These are phyloP conservation scores for Hydrangea macrophylla DNA, from an alignment of 148 eudicot genomes.

Conservation along the genomic window DNA sequence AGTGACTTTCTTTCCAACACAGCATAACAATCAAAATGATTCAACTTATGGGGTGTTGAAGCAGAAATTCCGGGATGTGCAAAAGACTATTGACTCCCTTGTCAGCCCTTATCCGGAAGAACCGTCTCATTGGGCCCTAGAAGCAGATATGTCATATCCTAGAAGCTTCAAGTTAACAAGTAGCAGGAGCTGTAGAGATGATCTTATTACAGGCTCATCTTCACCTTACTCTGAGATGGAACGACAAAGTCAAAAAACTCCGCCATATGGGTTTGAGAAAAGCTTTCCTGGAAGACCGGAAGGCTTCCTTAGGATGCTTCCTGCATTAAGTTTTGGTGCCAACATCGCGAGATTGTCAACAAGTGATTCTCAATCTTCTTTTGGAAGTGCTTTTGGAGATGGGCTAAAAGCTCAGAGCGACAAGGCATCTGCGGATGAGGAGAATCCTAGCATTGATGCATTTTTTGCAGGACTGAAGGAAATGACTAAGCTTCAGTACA, in stretches of 20 bases:
- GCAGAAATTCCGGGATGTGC: slow-evolving; percentile 52
- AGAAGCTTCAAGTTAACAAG: slow-evolving; percentile 42
- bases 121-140: slow-evolving; percentile 32
- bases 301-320: slow-evolving; percentile 42
- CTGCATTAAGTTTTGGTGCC: slow-evolving; percentile 47
- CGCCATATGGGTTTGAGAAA: slow-evolving; percentile 56
- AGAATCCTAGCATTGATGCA: slow-evolving; percentile 63
- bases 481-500: slow-evolving; percentile 76
- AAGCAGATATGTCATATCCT: slow-evolving; percentile 33
- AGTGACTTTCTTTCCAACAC: too few relatives aligned
- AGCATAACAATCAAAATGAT: slow-evolving; percentile 36
- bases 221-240: slow-evolving; percentile 34
- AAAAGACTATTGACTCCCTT: slow-evolving; percentile 55
- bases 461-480: slow-evolving; percentile 87
- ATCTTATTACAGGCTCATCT: slow-evolving; percentile 34
- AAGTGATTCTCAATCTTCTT: slow-evolving; percentile 67
- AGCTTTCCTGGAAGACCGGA: slow-evolving; percentile 66
- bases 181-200: slow-evolving; percentile 43
- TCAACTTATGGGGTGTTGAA: slow-evolving; percentile 40
- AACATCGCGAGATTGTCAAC: slow-evolving; percentile 45
- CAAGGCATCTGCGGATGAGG: slow-evolving; percentile 44
- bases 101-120: slow-evolving; percentile 39
- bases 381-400: slow-evolving; percentile 49
- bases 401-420: slow-evolving; percentile 41
- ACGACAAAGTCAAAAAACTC: slow-evolving; percentile 56